phyloP scores from a whole-genome alignment of 306 rosid species.

The Corylus heterophylla region DNA sequence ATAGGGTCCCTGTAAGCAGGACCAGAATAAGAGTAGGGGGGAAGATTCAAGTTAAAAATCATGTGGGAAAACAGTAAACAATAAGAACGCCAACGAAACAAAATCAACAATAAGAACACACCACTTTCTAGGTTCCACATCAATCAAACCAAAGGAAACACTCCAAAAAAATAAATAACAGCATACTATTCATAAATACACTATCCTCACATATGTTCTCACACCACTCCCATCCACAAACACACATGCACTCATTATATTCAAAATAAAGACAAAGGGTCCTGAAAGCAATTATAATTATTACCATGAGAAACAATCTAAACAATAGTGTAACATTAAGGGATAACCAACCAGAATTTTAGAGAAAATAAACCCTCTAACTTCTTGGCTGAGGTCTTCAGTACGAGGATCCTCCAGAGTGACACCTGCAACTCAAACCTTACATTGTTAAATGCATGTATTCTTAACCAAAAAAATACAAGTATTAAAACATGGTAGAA shows the following conservation, averaged over 20 bases:
- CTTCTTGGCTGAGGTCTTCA: constrained; percentile 99
- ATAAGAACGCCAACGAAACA: neutral
- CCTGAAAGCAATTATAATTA: neutral
- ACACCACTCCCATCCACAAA: neutral
- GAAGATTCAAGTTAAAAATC: too few species aligned
- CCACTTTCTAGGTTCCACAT: neutral
- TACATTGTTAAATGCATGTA: constrained; percentile 6
- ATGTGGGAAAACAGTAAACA: neutral
- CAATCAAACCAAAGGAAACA: neutral
- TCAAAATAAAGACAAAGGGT: neutral
- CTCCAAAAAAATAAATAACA: neutral
- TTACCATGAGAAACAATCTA: constrained; percentile 2
- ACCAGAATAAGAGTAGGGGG: too few species aligned
- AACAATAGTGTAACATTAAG: constrained; percentile 19
- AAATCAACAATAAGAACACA: neutral
- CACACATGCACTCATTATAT: neutral
- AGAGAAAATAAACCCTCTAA: constrained; percentile 94
- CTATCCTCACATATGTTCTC: neutral
- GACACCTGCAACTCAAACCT: constrained; percentile 62
- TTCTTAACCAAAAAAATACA: neutral
- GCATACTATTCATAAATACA: neutral
- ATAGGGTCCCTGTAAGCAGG: too few species aligned
- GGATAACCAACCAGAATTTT: constrained; percentile 81
- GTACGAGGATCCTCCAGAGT: constrained; percentile 92
- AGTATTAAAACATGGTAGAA: neutral